Evolutionary conservation across 331 rosid species (phyloP).

Genomic region (Quercus lobata): DNA sequence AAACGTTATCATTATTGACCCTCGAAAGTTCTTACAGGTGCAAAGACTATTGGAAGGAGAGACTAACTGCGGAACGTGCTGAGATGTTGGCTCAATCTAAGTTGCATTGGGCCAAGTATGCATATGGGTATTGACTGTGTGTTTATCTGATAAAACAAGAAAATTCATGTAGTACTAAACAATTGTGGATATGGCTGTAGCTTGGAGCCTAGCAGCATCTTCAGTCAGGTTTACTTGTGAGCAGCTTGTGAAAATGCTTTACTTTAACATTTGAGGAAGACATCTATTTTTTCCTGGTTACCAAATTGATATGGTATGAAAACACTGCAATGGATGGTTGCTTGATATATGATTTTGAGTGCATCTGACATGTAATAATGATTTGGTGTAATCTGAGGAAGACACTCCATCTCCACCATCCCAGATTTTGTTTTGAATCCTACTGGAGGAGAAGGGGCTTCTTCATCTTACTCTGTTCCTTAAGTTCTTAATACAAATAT

Average conservation of each 20-base stretch:
- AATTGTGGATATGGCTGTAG: background rate
- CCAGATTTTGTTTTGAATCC: no score
- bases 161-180: background rate
- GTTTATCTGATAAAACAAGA: slow-evolving; percentile 7
- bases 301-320: no score
- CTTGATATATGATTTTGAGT: no score
- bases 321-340: no score
- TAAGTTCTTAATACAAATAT: no score
- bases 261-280: background rate
- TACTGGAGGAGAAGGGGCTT: no score
- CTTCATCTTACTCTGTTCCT: no score
- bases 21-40: slow-evolving; percentile 38
- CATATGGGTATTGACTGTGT: slow-evolving; percentile 32
- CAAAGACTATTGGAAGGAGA: slow-evolving; percentile 67
- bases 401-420: no score
- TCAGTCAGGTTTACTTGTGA: background rate
- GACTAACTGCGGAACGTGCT: slow-evolving; percentile 44
- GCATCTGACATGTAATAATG: no score
- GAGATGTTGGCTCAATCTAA: slow-evolving; percentile 56
- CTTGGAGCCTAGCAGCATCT: background rate
- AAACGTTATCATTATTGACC: slow-evolving; percentile 7
- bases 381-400: no score
- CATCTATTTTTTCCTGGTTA: background rate
- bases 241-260: background rate
- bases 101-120: slow-evolving; percentile 58